Percentiles rank a stretch among this genome's conserved stretches.
Evolutionary conservation across 208 protist genomes (phyloP).

Genomic region (Leishmania martiniquensis): DNA sequence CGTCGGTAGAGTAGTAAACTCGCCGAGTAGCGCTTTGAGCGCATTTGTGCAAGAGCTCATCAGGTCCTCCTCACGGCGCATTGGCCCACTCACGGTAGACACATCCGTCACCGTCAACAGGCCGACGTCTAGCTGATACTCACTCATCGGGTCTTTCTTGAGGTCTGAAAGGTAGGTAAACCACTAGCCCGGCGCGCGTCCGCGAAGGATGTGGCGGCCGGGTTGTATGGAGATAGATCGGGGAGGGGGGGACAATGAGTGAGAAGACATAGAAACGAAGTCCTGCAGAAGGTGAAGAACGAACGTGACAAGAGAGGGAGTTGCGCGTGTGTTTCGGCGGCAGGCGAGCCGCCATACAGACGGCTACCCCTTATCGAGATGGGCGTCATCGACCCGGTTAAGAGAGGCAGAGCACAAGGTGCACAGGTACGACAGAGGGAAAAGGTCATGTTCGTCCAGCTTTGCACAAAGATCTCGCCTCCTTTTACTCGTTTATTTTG

Average conservation of each 20-base stretch:
- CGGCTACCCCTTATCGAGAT: background rate
- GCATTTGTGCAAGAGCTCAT: slow-evolving; percentile 61
- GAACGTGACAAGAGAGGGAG: background rate
- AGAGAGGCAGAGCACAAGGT: background rate
- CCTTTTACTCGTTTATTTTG: background rate
- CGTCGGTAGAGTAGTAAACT: slow-evolving; percentile 72
- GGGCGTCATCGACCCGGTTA: background rate
- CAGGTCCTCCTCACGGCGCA: slow-evolving; percentile 81
- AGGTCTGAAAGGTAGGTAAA: background rate
- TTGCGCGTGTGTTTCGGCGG: background rate
- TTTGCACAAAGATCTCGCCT: background rate
- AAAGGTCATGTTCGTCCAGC: background rate
- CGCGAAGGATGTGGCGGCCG: no score
- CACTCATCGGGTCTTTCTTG: slow-evolving; percentile 41
- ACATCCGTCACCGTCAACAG: slow-evolving; percentile 81
- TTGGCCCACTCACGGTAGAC: slow-evolving; percentile 82
- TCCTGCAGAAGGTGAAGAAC: background rate
- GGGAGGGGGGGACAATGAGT: no score
- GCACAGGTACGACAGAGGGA: background rate
- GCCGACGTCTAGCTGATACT: slow-evolving; percentile 83
- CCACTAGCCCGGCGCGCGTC: background rate
- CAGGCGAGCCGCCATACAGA: background rate
- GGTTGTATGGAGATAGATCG: background rate
- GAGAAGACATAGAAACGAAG: background rate
- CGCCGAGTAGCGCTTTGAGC: slow-evolving; percentile 71